A percentile compares a stretch with the other conserved stretches of the same genome.
phyloP scores from a whole-genome alignment of 768 basidiomycete species.

The Leccinum boreale region DNA sequence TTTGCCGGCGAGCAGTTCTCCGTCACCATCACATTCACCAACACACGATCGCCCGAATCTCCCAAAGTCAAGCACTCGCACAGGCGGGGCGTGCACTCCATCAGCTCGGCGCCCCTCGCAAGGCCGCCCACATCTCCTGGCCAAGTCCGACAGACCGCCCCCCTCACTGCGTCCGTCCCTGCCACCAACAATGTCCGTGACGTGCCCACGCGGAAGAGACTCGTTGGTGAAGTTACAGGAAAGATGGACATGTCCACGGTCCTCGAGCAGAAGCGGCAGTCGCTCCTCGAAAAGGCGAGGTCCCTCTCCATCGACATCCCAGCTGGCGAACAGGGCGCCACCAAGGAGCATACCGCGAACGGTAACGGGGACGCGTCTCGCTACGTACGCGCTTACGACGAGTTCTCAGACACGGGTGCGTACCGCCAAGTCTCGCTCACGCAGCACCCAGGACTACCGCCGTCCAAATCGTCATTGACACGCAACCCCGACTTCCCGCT shows the following conservation, averaged over 20 bases:
- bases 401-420: slow-evolving; percentile 24
- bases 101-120: slow-evolving; percentile 78
- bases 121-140: slow-evolving; percentile 83
- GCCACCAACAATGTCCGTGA: slow-evolving; percentile 27
- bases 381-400: slow-evolving; percentile 32
- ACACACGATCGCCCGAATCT: slow-evolving; percentile 57
- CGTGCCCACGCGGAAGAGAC: slow-evolving; percentile 43
- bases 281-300: slow-evolving; percentile 45
- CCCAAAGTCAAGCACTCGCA: slow-evolving; percentile 43
- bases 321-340: slow-evolving; percentile 39
- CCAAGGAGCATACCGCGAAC: neutral
- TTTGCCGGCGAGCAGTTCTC: slow-evolving; percentile 90
- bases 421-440: slow-evolving; percentile 9
- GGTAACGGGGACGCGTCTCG: slow-evolving; percentile 14
- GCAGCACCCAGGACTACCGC: neutral
- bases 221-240: slow-evolving; percentile 46
- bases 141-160: slow-evolving; percentile 40
- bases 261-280: slow-evolving; percentile 53
- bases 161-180: slow-evolving; percentile 20
- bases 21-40: slow-evolving; percentile 84
- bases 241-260: slow-evolving; percentile 44
- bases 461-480: slow-evolving; percentile 32
- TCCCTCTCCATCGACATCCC: slow-evolving; percentile 67
- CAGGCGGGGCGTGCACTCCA: slow-evolving; percentile 72
- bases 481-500: slow-evolving; percentile 52